A percentile compares a stretch with the other conserved stretches of the same genome.
phyloP scores from a whole-genome alignment of 2,329 filamentous ascomycete genomes.

The Cladobotryum protrusum region DNA sequence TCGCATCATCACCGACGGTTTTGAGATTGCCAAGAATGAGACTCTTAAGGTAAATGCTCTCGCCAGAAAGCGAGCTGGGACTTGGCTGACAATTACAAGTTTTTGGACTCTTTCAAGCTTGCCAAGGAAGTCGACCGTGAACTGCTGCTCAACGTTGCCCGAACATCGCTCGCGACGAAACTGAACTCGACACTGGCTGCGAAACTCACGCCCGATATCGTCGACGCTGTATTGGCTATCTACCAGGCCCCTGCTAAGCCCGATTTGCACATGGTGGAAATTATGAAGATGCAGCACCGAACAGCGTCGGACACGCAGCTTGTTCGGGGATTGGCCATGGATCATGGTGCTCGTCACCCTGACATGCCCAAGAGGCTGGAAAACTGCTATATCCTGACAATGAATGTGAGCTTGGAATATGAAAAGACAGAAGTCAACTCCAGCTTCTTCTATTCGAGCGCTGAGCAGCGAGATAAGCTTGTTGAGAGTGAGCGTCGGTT shows the following conservation, averaged over 20 bases:
- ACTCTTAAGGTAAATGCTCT: constrained; percentile 62
- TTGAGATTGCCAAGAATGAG: constrained; percentile 93
- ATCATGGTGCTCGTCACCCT: constrained; percentile 92
- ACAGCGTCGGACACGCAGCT: constrained; percentile 93
- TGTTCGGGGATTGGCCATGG: constrained; percentile 84
- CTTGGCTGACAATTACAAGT: constrained; percentile 45
- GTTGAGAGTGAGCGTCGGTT: constrained; percentile 96
- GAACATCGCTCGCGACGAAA: constrained; percentile 93
- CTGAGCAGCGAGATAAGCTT: constrained; percentile 94
- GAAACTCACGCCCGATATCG: constrained; percentile 88
- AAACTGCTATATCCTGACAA: constrained; percentile 88
- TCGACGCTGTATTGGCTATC: constrained; percentile 92
- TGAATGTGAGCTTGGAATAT: constrained; percentile 97
- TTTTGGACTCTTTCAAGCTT: constrained; percentile 91
- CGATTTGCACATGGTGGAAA: constrained; percentile 98
- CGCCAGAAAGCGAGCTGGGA: not conserved
- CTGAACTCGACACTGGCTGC: constrained; percentile 83
- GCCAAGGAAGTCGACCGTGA: constrained; percentile 84
- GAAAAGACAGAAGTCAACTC: constrained; percentile 99
- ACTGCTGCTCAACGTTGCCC: constrained; percentile 84
- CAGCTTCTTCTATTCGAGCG: constrained; percentile 95
- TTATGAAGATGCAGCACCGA: constrained; percentile 99
- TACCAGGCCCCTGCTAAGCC: constrained; percentile 86
- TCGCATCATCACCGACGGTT: constrained; percentile 92
- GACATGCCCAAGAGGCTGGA: constrained; percentile 97